These are phyloP conservation scores for Apocynum venetum DNA, from an alignment of 257 asterid genomes.

Conservation along the genomic window DNA sequence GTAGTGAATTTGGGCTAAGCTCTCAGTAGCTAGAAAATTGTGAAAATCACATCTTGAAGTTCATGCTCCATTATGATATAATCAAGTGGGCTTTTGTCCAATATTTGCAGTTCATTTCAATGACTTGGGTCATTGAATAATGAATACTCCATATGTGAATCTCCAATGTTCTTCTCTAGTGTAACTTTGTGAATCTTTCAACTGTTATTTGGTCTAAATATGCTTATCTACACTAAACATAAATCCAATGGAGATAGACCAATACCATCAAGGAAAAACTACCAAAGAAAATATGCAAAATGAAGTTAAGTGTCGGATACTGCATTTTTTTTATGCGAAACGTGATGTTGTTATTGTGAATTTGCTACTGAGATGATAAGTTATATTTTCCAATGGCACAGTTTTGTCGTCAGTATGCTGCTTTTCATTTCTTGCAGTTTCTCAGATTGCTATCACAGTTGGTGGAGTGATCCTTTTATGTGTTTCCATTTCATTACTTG, in stretches of 20 bases:
- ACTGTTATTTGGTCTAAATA: neutral
- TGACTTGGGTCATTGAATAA: neutral
- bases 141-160: neutral
- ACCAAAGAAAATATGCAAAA: too few relatives aligned
- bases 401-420: conserved; percentile 2
- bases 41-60: neutral
- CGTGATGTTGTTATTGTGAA: neutral
- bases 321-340: neutral
- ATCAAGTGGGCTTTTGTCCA: neutral
- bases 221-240: neutral
- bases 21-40: neutral
- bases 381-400: neutral
- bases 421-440: neutral
- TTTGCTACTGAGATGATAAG: neutral
- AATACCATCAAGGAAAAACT: neutral
- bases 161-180: too few relatives aligned
- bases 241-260: neutral
- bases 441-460: neutral
- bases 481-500: too few relatives aligned
- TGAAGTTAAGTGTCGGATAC: neutral
- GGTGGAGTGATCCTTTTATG: neutral
- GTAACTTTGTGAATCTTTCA: neutral
- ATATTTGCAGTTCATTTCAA: neutral
- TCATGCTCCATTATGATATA: neutral
- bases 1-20: neutral